Percentiles rank a stretch among this genome's conserved stretches.
Evolutionary conservation across 768 basidiomycete genomes (phyloP).

Genomic region (Peribolospora kevripleyi): DNA sequence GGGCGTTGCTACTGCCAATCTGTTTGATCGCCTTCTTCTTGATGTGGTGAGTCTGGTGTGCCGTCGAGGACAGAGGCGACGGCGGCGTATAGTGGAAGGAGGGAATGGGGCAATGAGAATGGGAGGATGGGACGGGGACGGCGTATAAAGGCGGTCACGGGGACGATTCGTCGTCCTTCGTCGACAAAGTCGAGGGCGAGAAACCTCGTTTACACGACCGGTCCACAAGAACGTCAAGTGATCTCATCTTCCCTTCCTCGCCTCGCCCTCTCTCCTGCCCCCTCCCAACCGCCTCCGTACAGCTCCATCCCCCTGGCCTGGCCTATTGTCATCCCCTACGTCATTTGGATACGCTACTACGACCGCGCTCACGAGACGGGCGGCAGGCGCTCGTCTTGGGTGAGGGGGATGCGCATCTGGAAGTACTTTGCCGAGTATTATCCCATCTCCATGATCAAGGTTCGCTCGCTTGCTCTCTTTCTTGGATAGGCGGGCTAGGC

Average conservation of each 20-base stretch:
- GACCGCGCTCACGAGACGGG: constrained; percentile 54
- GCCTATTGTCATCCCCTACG: constrained; percentile 55
- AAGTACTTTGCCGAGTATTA: constrained; percentile 53
- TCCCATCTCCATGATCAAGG: constrained; percentile 10
- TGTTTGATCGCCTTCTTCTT: constrained; percentile 43
- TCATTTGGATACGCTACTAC: constrained; percentile 48
- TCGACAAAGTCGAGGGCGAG: too few species aligned
- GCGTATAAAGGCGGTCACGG: too few species aligned
- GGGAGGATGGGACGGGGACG: too few species aligned
- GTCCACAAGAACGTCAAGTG: too few species aligned
- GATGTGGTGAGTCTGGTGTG: constrained; percentile 38
- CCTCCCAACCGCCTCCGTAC: neutral
- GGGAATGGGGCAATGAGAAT: too few species aligned
- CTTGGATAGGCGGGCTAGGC: neutral
- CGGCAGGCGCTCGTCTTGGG: constrained; percentile 47
- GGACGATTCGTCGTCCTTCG: too few species aligned
- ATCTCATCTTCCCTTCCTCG: neutral
- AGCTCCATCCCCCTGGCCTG: constrained; percentile 77
- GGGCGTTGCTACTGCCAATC: constrained; percentile 59
- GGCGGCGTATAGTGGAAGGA: too few species aligned
- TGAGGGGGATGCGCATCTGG: constrained; percentile 48
- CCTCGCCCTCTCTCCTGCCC: neutral
- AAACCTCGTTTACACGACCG: too few species aligned
- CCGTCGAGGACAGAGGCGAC: too few species aligned
- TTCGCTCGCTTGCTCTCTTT: neutral